Conservation (phyloP, 768 basidiomycete species). For the Ramaria rubella region DNA sequence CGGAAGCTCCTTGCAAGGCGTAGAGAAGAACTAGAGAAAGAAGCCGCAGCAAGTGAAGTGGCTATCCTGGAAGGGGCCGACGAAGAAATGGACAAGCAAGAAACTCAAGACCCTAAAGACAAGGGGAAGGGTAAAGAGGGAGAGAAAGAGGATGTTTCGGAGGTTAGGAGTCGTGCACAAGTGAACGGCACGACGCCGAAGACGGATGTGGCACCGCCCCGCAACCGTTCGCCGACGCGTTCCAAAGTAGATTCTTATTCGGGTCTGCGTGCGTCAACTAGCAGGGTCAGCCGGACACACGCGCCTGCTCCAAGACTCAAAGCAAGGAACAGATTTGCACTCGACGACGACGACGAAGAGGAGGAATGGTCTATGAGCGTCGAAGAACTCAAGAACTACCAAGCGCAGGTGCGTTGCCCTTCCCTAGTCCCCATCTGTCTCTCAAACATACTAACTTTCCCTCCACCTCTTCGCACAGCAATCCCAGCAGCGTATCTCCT, state of each 20-base stretch:
- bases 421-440: background rate
- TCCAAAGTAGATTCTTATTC: background rate
- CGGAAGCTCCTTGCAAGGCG: constrained; percentile 6
- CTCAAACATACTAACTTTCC: background rate
- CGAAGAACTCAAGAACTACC: constrained; percentile 3
- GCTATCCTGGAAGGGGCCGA: too few relatives aligned
- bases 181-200: background rate
- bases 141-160: background rate
- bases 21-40: background rate
- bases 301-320: constrained; percentile 3
- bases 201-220: background rate
- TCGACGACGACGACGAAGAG: constrained; percentile 5
- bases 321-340: constrained; percentile 6
- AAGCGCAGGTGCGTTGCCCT: background rate
- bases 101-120: too few relatives aligned
- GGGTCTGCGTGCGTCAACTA: constrained; percentile 2
- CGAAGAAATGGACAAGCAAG: too few relatives aligned
- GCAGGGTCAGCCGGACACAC: background rate
- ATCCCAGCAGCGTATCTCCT: background rate
- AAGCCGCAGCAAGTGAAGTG: background rate
- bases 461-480: background rate
- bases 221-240: background rate
- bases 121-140: background rate
- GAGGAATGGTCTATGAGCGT: background rate
- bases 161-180: background rate